Base-by-base conservation (phyloP, 169 alveolate genomes). In the Pseudocohnilembus persalinus region DNA sequence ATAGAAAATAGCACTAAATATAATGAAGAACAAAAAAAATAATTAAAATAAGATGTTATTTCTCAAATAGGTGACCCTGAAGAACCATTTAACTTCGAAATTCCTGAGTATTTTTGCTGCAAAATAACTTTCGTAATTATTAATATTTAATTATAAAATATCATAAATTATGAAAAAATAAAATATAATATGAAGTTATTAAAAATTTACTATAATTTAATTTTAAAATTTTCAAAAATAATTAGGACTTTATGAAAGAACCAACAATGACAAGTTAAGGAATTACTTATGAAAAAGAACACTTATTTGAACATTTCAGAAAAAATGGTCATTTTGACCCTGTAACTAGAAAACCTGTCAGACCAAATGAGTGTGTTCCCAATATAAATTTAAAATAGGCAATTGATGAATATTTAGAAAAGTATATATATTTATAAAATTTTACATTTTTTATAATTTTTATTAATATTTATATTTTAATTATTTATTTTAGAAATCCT, bases 251-350 rank as follows among this genome's bases (percentile, higher is more conserved):
- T 0, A 82, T 82, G 87, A 80, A 73, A 34, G 75, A 82, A 33
- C 87, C 87, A 31, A 81, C 73, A 4, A 75, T 34, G 27, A 74
- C 81, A 28, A 80, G 73, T n/a, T 35, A 76, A 32, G 87, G 87
- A 4, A 31, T 33, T 1, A 33, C 87, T 25, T 82, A 82, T 35
- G 87, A 82, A 76, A 73, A 80, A 49, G 81, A 73, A n/a, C 35
- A 34, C 73, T 34, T 82, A 29, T 73, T 82, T 0, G 81, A 73
- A 28, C 77, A 72, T 29, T n/a, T 82, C 1, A 29, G 73, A n/a
- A 73, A 82, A 74, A 82, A 82, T 82, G 87, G 87, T 0, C 80
- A 73, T 0, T 29, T 82, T 33, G 87, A 82, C 35, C 87, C 87
- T 0, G 78, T 34, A n/a, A 73, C 87, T 28, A 82, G 87, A 74